phyloP scores from a whole-genome alignment of 2,329 filamentous ascomycete species.

The Teratosphaeria nubilosa region DNA sequence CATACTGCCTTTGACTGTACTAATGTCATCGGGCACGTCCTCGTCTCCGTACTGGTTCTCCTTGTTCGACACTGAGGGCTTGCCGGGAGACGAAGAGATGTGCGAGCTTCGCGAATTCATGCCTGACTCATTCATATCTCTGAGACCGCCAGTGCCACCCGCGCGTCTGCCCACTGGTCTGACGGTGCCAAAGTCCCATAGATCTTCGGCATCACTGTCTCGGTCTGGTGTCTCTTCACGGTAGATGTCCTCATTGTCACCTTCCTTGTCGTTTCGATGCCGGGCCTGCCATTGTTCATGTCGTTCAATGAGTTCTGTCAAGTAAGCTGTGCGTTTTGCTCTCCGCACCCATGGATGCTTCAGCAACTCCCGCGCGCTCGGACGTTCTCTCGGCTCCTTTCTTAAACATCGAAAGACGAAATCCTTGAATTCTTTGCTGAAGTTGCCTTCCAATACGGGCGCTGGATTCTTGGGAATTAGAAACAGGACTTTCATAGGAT shows the following conservation, averaged over 20 bases:
- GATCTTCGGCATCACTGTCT: constrained; percentile 62
- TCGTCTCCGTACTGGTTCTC: constrained; percentile 25
- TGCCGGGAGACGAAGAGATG: constrained; percentile 31
- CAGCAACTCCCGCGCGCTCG: constrained; percentile 74
- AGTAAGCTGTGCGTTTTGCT: constrained; percentile 90
- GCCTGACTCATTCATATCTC: constrained; percentile 69
- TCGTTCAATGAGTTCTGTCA: constrained; percentile 90
- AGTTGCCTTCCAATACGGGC: constrained; percentile 53
- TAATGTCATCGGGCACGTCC: constrained; percentile 22
- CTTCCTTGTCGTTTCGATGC: constrained; percentile 59
- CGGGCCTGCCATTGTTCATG: constrained; percentile 78
- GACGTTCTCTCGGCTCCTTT: constrained; percentile 80
- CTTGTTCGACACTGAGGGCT: constrained; percentile 23
- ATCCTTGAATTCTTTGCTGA: constrained; percentile 40
- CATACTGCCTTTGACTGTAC: constrained; percentile 19
- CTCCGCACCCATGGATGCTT: constrained; percentile 83
- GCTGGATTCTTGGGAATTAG: constrained; percentile 91
- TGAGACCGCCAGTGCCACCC: constrained; percentile 52
- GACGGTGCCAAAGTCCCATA: constrained; percentile 98
- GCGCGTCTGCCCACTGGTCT: constrained; percentile 52
- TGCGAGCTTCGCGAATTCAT: constrained; percentile 56
- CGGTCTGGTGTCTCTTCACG: constrained; percentile 34
- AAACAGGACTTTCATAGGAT: constrained; percentile 97
- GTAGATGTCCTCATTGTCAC: constrained; percentile 45
- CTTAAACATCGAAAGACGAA: constrained; percentile 60